Base-by-base conservation (phyloP, 2,329 filamentous ascomycete genomes). In the Plenodomus biglobosus region DNA sequence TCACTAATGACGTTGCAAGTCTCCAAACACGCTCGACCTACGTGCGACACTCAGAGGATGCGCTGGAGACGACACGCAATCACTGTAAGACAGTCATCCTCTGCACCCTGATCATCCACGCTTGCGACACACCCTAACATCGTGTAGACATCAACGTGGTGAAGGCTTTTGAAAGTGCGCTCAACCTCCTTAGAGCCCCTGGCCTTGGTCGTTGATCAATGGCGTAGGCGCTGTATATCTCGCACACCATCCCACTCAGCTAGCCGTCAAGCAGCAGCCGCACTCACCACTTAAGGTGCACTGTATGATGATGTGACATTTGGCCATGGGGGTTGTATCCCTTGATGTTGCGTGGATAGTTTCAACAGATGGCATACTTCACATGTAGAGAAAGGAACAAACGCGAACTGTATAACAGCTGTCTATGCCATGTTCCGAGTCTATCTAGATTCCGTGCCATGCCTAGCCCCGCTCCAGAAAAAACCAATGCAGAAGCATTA, bases 11-110 rank as follows among this genome's bases (percentile, higher is more conserved):
- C 8, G 27, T 15, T 32, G 8, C n/a, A 32, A 90, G 88, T 46
- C 78, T 96, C 38, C 87, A 86, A 64, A 96, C 92, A 2, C 85
- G 91, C 53, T 84, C 87, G 68, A 79, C 84, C 52, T 88, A 86
- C 68, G 89, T 95, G 22, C 83, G 86, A 53, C 77, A 90, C 37
- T 83, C 86, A 0, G 92, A 96, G 68, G 76, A 83, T 34, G 81
- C 78, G 20, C 77, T 95, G 47, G 83, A 85, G 44, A 80, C 86
- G 58, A 94, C 87, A 67, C 87, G 91, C 64, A 79, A 85, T 52
- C 91, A 96, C 62, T 89, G 91, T 95, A 75, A 75, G 87, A 74
- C 2, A 30, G 1, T n/a, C 21, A 8, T 32, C 17, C 17, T 4
- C n/a, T 16, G 13, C 13, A 1, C n/a, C 22, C 5, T 24, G 22